Base-by-base conservation (phyloP, 2,329 filamentous ascomycete species). In the Pezicula neosporulosa region DNA sequence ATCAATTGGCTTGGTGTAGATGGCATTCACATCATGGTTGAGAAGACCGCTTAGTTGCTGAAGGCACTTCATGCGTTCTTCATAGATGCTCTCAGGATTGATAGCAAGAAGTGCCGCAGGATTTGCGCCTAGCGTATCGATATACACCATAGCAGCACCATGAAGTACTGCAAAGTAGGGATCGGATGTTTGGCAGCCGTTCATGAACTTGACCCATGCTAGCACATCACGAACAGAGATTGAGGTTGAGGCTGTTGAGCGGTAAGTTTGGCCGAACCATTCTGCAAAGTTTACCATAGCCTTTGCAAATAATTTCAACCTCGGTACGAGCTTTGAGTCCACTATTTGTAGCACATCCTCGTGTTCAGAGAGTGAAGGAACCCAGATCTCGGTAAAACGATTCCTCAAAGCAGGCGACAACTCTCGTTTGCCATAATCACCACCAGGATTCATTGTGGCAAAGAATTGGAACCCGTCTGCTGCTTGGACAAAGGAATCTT, bases 321-420 rank as follows among this genome's bases (percentile, higher is more conserved):
- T 70, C 0, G 75, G 67, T 4, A 70, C 70, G 16, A 99, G 76
- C 67, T 96, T 97, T 12, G 85, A 83, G 47, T 78, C 75, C 15
- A 97, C 83, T 58, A 99, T 99, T 41, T 95, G 87, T 18, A 91
- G 72, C 33, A 97, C 86, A 65, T 99, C 95, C 28, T 91, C 85
- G 47, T 83, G 81, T 53, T 93, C 89, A 1, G 90, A 91, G 52
- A 97, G 74, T 1, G 92, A 82, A 1, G 94, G 91, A 0, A 97
- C 94, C 94, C 94, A 99, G 8, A 99, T 97, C 70, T 99, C 94
- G 0, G 94, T 99, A 67, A 99, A 96, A 54, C 94, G 89, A 67
- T 99, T 99, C 43, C 94, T 82, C 53, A 99, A 74, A 13, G 94
- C 95, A 3, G 94, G 94, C 1, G 94, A 99, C 12, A 99, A 79